phyloP scores from a whole-genome alignment of 768 basidiomycete species.

The Leccinum imitatum region DNA sequence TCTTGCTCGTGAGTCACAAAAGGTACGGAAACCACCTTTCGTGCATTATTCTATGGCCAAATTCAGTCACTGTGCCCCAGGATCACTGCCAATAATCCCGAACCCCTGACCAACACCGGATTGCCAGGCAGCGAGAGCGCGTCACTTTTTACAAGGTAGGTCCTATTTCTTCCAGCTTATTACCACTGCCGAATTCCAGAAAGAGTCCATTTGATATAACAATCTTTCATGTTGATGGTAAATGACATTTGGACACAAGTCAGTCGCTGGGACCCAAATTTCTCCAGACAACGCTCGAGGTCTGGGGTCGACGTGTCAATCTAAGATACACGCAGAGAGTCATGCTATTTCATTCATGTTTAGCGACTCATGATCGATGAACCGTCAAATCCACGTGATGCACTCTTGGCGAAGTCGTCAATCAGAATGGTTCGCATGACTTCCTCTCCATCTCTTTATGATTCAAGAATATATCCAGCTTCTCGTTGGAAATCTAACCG shows the following conservation, averaged over 20 bases:
- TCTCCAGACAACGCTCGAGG: neutral
- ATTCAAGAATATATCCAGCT: neutral
- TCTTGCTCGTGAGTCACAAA: too few species aligned
- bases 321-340: neutral
- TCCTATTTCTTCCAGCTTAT: neutral
- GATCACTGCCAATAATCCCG: too few species aligned
- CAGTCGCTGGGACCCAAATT: neutral
- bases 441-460: neutral
- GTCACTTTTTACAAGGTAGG: neutral
- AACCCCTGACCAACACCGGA: too few species aligned
- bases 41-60: too few species aligned
- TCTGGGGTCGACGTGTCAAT: neutral
- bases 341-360: neutral
- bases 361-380: neutral
- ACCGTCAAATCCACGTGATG: neutral
- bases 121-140: neutral
- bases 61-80: too few species aligned
- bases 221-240: neutral
- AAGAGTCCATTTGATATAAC: neutral
- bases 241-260: neutral
- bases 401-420: neutral
- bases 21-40: too few species aligned
- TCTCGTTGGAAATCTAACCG: neutral
- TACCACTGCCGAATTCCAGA: neutral
- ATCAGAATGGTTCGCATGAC: neutral